Conservation (phyloP, 2,329 filamentous ascomycete genomes). For the Orbilia blumenaviensis region DNA sequence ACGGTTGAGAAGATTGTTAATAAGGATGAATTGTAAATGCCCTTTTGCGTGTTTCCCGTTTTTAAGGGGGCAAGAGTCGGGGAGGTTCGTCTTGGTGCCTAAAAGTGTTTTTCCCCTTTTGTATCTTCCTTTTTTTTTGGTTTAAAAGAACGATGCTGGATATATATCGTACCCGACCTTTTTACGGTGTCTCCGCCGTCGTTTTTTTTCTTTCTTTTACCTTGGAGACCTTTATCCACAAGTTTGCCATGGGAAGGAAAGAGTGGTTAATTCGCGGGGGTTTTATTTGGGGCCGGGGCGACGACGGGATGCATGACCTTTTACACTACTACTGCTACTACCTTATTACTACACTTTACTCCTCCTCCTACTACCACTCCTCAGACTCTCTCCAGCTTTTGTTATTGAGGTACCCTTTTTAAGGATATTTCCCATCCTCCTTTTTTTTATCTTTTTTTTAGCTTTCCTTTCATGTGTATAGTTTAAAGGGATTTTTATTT, state of each 20-base stretch:
- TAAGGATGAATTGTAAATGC: constrained; percentile 31
- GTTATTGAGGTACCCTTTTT: background rate
- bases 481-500: constrained; percentile 21
- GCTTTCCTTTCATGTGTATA: constrained; percentile 27
- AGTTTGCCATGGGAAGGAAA: background rate
- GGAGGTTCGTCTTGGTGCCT: background rate
- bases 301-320: constrained; percentile 23
- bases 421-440: background rate
- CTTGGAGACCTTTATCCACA: background rate
- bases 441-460: background rate
- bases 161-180: constrained; percentile 25
- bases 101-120: constrained; percentile 22
- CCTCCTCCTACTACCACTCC: background rate
- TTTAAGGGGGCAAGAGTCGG: background rate
- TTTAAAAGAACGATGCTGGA: constrained; percentile 5
- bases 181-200: constrained; percentile 6
- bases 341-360: background rate
- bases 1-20: constrained; percentile 2
- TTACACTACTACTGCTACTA: background rate
- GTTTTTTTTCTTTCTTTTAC: constrained; percentile 9
- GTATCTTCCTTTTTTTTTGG: constrained; percentile 17
- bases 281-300: background rate
- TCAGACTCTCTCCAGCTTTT: background rate
- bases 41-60: background rate
- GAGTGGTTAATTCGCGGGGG: background rate